A percentile compares a stretch with the other conserved stretches of the same genome.
These are phyloP conservation scores for Plasmodium gaboni DNA, from an alignment of 169 alveolate genomes.

Conservation along the genomic window DNA sequence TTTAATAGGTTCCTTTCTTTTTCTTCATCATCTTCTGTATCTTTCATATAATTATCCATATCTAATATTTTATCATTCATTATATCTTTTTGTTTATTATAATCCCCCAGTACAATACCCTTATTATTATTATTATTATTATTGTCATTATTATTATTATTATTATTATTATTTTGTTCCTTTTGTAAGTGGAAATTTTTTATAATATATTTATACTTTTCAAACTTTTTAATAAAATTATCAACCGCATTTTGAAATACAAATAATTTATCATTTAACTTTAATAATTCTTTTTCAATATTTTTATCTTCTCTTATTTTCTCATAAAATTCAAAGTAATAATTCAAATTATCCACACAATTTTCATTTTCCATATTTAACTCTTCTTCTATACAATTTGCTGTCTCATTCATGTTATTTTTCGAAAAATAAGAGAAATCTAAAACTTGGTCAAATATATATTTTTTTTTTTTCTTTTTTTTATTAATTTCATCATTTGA, in stretches of 20 bases:
- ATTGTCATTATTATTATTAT: neutral
- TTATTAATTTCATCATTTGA: neutral
- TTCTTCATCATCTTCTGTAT: neutral
- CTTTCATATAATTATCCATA: conserved; percentile 1
- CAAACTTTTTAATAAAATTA: conserved; percentile 49
- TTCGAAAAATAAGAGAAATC: conserved; percentile 38
- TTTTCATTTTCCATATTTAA: conserved; percentile 49
- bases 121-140: neutral
- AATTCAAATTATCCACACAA: conserved; percentile 38
- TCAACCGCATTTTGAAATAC: conserved; percentile 52
- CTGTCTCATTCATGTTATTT: conserved; percentile 28
- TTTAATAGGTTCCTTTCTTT: conserved; percentile 8
- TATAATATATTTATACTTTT: conserved; percentile 71
- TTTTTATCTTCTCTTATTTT: conserved; percentile 59
- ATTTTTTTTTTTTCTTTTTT: neutral
- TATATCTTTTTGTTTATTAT: neutral
- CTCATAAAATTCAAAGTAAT: conserved; percentile 58
- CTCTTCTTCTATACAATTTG: conserved; percentile 18
- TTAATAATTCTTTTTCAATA: conserved; percentile 63
- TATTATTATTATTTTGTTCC: neutral
- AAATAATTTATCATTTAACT: conserved; percentile 51
- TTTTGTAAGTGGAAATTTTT: conserved; percentile 35
- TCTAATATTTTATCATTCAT: neutral
- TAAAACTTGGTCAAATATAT: conserved; percentile 29
- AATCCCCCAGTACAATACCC: neutral